Percentiles rank a stretch among this genome's conserved stretches.
phyloP scores from a whole-genome alignment of 1,139 yeast genomes.

The Candida glucosophila region DNA sequence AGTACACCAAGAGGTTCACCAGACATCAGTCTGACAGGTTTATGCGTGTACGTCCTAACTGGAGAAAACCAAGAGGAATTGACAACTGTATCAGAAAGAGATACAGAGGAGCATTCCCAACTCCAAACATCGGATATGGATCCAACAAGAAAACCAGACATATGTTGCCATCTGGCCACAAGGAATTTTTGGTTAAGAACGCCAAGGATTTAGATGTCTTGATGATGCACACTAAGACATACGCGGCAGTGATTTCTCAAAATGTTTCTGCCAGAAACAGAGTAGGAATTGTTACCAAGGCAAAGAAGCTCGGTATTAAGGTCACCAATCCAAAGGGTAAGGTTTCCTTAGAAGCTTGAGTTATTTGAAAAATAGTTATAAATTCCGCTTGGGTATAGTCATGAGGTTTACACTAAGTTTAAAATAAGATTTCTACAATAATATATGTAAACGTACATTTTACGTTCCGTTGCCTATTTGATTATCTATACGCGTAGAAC shows the following conservation, averaged over 20 bases:
- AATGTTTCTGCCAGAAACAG: slow-evolving; percentile 98
- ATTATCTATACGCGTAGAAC: background rate
- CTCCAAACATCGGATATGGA: slow-evolving; percentile 99
- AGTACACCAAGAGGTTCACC: slow-evolving; percentile 98
- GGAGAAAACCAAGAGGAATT: slow-evolving; percentile 99
- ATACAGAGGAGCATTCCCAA: slow-evolving; percentile 98
- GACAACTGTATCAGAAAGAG: slow-evolving; percentile 99
- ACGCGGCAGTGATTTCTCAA: slow-evolving; percentile 99
- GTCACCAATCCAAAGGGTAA: slow-evolving; percentile 99
- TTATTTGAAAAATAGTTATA: too few relatives aligned
- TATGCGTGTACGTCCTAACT: slow-evolving; percentile 95
- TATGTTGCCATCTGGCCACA: slow-evolving; percentile 97
- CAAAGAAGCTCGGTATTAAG: slow-evolving; percentile 97
- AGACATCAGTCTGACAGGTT: slow-evolving; percentile 99
- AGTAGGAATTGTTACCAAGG: slow-evolving; percentile 92
- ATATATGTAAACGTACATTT: slow-evolving; percentile 5
- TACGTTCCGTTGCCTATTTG: slow-evolving; percentile 1
- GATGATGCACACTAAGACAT: slow-evolving; percentile 94
- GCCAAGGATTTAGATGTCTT: slow-evolving; percentile 88
- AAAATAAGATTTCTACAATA: too few relatives aligned
- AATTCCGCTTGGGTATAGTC: slow-evolving; percentile 3
- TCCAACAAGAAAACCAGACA: slow-evolving; percentile 98
- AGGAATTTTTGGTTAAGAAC: slow-evolving; percentile 91
- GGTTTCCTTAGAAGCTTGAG: slow-evolving; percentile 94
- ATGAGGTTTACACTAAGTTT: too few relatives aligned